Conservation (phyloP, 108 stramenopile genomes). For the Craspedostauros australis region DNA sequence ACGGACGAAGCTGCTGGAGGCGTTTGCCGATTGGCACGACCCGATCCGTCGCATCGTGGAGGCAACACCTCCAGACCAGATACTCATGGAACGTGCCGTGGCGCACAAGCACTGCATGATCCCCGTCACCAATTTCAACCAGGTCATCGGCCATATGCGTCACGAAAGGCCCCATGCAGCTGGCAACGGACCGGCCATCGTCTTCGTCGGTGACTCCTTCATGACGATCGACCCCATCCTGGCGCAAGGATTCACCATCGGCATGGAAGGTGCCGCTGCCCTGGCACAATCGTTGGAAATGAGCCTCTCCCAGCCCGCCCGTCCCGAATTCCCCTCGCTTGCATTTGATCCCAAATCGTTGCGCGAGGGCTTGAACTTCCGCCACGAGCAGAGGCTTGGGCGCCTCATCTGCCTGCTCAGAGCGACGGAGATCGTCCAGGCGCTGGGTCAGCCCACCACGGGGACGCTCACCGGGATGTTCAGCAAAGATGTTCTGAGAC, state of each 20-base stretch:
- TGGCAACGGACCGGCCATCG: conserved; percentile 59
- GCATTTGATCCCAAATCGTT: conserved; percentile 47
- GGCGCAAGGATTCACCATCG: conserved; percentile 83
- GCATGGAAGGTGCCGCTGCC: conserved; percentile 74
- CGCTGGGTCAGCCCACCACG: conserved; percentile 63
- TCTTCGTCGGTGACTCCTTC: conserved; percentile 73
- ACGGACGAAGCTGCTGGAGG: conserved; percentile 46
- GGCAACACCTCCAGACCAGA: conserved; percentile 72
- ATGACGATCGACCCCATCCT: conserved; percentile 88
- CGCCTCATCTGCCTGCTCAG: conserved; percentile 68
- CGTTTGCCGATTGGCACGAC: conserved; percentile 77
- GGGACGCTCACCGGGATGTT: conserved; percentile 38
- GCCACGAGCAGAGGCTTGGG: conserved; percentile 37
- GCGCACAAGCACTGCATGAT: conserved; percentile 59
- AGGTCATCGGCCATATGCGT: conserved; percentile 18
- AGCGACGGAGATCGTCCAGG: conserved; percentile 77
- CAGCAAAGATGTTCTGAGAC: conserved; percentile 55
- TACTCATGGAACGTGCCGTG: conserved; percentile 68
- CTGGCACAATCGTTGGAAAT: conserved; percentile 35
- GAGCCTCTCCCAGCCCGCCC: background rate
- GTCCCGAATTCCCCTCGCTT: conserved; percentile 7
- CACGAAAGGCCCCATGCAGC: conserved; percentile 6
- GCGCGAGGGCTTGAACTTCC: conserved; percentile 39
- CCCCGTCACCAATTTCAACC: conserved; percentile 65
- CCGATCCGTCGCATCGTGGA: conserved; percentile 66